A percentile compares a stretch with the other conserved stretches of the same genome.
Conservation (phyloP, 305 asterid species). For the Coffea humblotiana region DNA sequence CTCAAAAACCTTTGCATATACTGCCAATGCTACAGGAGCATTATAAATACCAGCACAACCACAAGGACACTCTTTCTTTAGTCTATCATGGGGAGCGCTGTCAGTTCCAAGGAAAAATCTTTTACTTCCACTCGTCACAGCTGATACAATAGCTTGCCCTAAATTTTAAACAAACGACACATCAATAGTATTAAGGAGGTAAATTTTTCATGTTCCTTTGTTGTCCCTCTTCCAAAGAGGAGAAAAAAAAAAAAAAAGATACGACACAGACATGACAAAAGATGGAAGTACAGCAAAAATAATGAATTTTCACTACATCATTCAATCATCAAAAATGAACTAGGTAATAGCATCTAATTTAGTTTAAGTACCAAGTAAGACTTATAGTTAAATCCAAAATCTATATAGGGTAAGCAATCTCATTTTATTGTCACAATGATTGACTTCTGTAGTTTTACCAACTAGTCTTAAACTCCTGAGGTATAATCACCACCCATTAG, state of each 20-base stretch:
- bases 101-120: conserved; percentile 87
- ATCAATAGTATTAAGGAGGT: not conserved
- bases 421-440: not conserved
- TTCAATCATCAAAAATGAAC: not conserved
- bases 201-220: not conserved
- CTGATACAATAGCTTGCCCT: conserved; percentile 85
- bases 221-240: not conserved
- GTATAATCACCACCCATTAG: not conserved
- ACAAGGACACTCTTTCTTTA: conserved; percentile 65
- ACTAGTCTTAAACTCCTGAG: not conserved
- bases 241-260: not conserved
- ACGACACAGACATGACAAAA: not conserved
- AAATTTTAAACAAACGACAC: conserved; percentile 16
- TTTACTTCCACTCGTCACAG: conserved; percentile 86
- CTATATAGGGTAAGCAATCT: not conserved
- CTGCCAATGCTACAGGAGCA: conserved; percentile 87
- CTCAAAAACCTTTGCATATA: conserved; percentile 85
- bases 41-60: conserved; percentile 96
- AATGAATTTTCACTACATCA: not conserved
- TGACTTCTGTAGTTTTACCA: not conserved
- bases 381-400: not conserved
- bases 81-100: conserved; percentile 88
- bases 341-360: not conserved
- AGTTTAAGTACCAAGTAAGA: not conserved
- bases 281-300: not conserved